phyloP scores from a whole-genome alignment of 768 basidiomycete genomes.

The Lactarius evosmus region DNA sequence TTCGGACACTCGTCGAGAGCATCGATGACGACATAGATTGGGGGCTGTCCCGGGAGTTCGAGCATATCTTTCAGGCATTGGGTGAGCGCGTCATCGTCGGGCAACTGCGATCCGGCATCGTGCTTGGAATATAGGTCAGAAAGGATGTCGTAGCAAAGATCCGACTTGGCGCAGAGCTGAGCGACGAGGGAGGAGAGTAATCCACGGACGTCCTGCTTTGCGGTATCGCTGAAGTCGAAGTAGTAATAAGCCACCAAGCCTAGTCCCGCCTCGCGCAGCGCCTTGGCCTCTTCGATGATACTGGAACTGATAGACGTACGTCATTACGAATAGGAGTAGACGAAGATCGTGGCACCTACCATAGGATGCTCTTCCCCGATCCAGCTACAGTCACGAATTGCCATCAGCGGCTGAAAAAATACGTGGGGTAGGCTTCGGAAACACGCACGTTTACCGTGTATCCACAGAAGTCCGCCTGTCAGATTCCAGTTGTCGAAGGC shows the following conservation, averaged over 20 bases:
- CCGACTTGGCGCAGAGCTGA: conserved; percentile 8
- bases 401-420: no score
- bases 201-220: conserved; percentile 5
- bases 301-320: not conserved
- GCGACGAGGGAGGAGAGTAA: conserved; percentile 11
- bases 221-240: conserved; percentile 10
- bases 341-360: not conserved
- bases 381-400: no score
- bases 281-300: conserved; percentile 3
- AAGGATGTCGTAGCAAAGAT: conserved; percentile 2
- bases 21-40: conserved; percentile 5
- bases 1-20: conserved; percentile 14
- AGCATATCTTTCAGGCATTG: conserved; percentile 9
- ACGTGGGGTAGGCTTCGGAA: not conserved
- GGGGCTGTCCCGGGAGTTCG: not conserved
- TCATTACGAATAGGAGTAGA: not conserved
- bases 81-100: not conserved
- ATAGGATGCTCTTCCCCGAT: no score
- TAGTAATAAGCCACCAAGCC: conserved; percentile 15
- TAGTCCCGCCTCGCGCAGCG: not conserved
- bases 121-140: not conserved
- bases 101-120: not conserved
- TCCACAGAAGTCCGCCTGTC: conserved; percentile 3
- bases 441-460: conserved; percentile 11
- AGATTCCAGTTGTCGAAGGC: conserved; percentile 4